Percentiles rank a stretch among this genome's conserved stretches.
phyloP scores from a whole-genome alignment of 148 eudicot species.

The Fagopyrum tataricum region DNA sequence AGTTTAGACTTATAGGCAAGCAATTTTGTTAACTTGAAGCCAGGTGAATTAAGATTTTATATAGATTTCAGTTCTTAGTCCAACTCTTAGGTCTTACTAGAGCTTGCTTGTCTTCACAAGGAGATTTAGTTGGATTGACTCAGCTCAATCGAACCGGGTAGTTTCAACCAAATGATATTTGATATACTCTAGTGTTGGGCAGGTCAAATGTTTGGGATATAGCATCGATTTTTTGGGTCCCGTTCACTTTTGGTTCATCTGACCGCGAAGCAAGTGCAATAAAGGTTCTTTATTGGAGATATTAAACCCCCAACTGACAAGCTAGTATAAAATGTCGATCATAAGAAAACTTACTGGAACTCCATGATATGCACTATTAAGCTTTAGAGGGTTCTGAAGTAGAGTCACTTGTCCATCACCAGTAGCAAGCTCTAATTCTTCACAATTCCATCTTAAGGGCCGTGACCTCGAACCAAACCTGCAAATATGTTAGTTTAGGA shows the following conservation, averaged over 20 bases:
- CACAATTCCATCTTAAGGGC: slow-evolving; percentile 34
- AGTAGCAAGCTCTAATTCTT: slow-evolving; percentile 50
- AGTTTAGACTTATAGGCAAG: neutral
- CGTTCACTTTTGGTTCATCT: neutral
- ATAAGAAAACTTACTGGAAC: slow-evolving; percentile 41
- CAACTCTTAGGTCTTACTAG: neutral
- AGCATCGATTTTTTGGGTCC: neutral
- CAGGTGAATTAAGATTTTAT: neutral
- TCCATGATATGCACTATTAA: slow-evolving; percentile 54
- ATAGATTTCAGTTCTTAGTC: neutral
- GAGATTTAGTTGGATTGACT: neutral
- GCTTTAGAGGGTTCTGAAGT: slow-evolving; percentile 42
- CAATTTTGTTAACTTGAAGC: neutral
- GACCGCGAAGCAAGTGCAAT: neutral
- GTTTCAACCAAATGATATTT: neutral
- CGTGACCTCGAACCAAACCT: slow-evolving; percentile 23
- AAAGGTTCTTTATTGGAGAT: neutral
- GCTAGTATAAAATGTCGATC: neutral
- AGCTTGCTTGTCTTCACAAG: neutral
- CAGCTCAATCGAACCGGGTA: neutral
- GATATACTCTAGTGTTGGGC: neutral
- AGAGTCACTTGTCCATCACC: slow-evolving; percentile 34
- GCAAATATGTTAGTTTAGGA: slow-evolving; percentile 10
- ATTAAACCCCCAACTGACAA: neutral
- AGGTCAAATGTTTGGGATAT: neutral